phyloP scores from a whole-genome alignment of 768 basidiomycete species.

The Trametes cinnabarina region DNA sequence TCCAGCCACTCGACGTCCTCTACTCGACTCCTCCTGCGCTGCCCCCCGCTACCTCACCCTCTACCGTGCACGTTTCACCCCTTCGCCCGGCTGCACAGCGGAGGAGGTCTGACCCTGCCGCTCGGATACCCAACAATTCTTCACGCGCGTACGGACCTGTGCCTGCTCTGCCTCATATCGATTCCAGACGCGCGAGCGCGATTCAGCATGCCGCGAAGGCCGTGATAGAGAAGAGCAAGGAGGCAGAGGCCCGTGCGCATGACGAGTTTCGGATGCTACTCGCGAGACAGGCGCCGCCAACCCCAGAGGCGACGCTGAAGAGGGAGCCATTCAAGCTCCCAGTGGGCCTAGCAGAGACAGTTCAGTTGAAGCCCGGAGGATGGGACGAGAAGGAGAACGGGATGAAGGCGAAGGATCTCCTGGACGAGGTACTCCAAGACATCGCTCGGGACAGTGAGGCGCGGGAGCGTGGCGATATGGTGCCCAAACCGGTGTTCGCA shows the following conservation, averaged over 20 bases:
- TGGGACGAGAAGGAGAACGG: background rate
- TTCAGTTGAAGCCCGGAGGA: background rate
- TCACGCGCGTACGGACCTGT: background rate
- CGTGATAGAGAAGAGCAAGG: background rate
- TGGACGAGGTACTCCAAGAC: conserved; percentile 3
- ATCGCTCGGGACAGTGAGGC: background rate
- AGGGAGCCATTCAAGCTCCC: background rate
- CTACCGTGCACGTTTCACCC: background rate
- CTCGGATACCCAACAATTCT: background rate
- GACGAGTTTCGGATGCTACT: background rate
- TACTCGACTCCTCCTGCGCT: background rate
- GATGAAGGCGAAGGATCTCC: background rate
- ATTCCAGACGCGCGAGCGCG: background rate
- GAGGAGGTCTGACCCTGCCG: background rate
- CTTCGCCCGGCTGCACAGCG: background rate
- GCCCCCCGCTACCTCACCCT: background rate
- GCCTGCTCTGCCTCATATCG: background rate
- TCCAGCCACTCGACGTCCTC: background rate
- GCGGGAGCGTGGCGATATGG: background rate
- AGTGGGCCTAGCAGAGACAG: background rate
- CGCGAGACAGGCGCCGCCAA: background rate
- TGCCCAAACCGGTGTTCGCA: background rate
- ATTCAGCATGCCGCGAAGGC: background rate
- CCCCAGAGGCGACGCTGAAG: background rate
- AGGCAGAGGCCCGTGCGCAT: background rate